These are phyloP conservation scores for Sphagnurus paluster DNA, from an alignment of 1,284 basidiomycete genomes.

Conservation along the genomic window DNA sequence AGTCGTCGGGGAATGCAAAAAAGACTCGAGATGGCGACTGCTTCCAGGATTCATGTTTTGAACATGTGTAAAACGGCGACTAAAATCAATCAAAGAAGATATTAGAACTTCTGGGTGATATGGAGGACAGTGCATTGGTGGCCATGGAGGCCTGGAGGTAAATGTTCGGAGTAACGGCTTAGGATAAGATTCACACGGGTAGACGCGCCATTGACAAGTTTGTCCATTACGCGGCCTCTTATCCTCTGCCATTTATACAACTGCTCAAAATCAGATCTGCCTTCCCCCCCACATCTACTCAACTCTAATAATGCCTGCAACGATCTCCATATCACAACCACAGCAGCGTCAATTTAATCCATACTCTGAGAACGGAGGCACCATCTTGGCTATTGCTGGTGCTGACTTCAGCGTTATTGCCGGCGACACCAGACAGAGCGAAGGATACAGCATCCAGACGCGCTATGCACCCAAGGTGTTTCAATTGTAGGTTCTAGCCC, in stretches of 20 bases:
- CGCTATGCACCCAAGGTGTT: slow-evolving; percentile 94
- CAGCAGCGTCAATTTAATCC: slow-evolving; percentile 78
- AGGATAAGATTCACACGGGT: slow-evolving; percentile 30
- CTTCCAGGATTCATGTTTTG: slow-evolving; percentile 1
- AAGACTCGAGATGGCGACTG: slow-evolving; percentile 8
- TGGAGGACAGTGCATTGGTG: slow-evolving; percentile 11
- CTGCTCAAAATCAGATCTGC: slow-evolving; percentile 7
- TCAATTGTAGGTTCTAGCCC: slow-evolving; percentile 55
- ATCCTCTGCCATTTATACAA: slow-evolving; percentile 14
- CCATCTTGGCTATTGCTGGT: slow-evolving; percentile 93
- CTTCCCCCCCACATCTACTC: slow-evolving; percentile 6
- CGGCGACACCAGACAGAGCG: slow-evolving; percentile 92
- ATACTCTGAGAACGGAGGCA: slow-evolving; percentile 90
- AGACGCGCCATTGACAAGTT: slow-evolving; percentile 30
- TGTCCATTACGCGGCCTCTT: slow-evolving; percentile 34
- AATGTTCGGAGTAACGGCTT: slow-evolving; percentile 26
- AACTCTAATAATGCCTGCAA: slow-evolving; percentile 24
- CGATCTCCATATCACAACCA: slow-evolving; percentile 40
- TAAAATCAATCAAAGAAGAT: slow-evolving; percentile 15
- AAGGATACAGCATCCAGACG: slow-evolving; percentile 94
- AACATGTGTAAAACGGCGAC: slow-evolving; percentile 11
- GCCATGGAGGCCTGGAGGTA: slow-evolving; percentile 17
- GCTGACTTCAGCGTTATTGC: slow-evolving; percentile 91
- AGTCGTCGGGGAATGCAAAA: slow-evolving; percentile 27
- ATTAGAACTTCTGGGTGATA: slow-evolving; percentile 9